Evolutionary conservation across 2,329 filamentous ascomycete genomes (phyloP).

Genomic region (Epichloe gansuensis): DNA sequence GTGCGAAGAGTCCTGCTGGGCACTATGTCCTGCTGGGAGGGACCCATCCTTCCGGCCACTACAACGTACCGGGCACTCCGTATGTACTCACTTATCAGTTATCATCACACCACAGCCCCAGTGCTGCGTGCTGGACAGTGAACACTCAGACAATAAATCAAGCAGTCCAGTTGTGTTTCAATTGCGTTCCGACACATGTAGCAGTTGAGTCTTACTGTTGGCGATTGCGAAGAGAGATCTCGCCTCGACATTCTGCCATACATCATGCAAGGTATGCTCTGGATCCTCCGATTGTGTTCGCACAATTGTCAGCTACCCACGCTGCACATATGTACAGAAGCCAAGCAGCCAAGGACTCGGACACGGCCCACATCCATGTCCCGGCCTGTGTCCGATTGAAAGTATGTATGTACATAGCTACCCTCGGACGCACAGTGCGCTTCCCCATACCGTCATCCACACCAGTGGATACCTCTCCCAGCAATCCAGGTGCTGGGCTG

Average conservation of each 20-base stretch:
- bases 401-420: no score
- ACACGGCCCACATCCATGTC: not conserved
- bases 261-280: no score
- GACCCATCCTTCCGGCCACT: constrained; percentile 4
- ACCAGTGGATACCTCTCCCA: not conserved
- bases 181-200: no score
- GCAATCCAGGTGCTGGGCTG: constrained; percentile 1
- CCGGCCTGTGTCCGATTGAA: not conserved
- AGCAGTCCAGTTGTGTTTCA: no score
- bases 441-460: not conserved
- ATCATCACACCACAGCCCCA: not conserved
- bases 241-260: no score
- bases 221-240: no score
- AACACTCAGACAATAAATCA: not conserved
- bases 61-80: not conserved
- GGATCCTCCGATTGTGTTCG: no score
- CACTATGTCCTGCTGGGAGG: not conserved
- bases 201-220: no score
- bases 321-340: not conserved
- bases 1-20: not conserved
- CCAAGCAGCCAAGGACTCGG: not conserved
- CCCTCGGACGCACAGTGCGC: constrained; percentile 5
- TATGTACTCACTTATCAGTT: not conserved
- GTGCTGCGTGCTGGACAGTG: not conserved
- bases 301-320: not conserved